phyloP scores from a whole-genome alignment of 805 yeast genomes.

The Schwanniomyces occidentalis region DNA sequence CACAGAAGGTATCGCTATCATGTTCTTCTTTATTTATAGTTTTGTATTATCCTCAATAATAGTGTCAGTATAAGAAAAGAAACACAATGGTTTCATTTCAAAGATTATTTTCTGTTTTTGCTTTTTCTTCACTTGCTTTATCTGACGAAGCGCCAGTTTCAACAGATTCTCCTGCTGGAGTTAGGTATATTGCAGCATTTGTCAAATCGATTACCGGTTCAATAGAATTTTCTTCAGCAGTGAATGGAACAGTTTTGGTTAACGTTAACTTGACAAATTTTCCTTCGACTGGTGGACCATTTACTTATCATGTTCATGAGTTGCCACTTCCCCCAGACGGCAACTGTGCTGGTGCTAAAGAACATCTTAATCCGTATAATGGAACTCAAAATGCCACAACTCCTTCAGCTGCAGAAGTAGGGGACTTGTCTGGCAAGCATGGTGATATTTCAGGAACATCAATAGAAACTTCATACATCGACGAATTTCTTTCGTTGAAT shows the following conservation, averaged over 20 bases:
- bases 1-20: too few species aligned
- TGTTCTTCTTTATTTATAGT: too few species aligned
- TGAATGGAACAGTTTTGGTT: slow-evolving; percentile 34
- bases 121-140: too few species aligned
- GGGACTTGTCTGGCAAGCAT: slow-evolving; percentile 43
- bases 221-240: slow-evolving; percentile 27
- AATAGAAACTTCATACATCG: slow-evolving; percentile 22
- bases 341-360: slow-evolving; percentile 36
- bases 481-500: slow-evolving; percentile 33
- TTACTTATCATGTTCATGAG: slow-evolving; percentile 41
- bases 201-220: slow-evolving; percentile 25
- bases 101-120: too few species aligned
- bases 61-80: too few species aligned
- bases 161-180: slow-evolving; percentile 32
- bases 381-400: slow-evolving; percentile 27
- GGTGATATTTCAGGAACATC: slow-evolving; percentile 34
- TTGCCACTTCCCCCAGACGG: slow-evolving; percentile 38
- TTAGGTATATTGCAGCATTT: slow-evolving; percentile 29
- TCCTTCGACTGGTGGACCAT: slow-evolving; percentile 39
- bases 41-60: too few species aligned
- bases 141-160: too few species aligned
- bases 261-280: slow-evolving; percentile 31
- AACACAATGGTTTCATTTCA: too few species aligned
- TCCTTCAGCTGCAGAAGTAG: slow-evolving; percentile 28
- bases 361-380: slow-evolving; percentile 40